Evolutionary conservation across 176 grass and related monocot species (phyloP).

Genomic region (Hordeum vulgare): MorexV3_pseudomolecules_assembly NC_058521.1:592371700-592372199

Average conservation of each 20-base stretch:
- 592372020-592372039: not conserved
- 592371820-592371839: not conserved
- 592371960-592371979: not conserved
- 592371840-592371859: not conserved
- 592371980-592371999: not conserved
- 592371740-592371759: not conserved
- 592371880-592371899: not conserved
- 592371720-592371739: not conserved
- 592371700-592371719: not conserved
- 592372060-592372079: not conserved
- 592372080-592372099: not conserved
- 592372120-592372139: conserved; percentile 4
- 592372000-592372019: too few species aligned
- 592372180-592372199: conserved; percentile 4
- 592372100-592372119: not conserved
- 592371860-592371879: not conserved
- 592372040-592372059: not conserved
- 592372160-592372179: conserved; percentile 42
- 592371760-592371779: not conserved
- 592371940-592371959: not conserved
- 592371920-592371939: too few species aligned
- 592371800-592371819: not conserved
- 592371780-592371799: not conserved
- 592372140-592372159: conserved; percentile 50
- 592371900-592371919: not conserved